Evolutionary conservation across 768 basidiomycete genomes (phyloP).

Genomic region (Trametes meyenii): DNA sequence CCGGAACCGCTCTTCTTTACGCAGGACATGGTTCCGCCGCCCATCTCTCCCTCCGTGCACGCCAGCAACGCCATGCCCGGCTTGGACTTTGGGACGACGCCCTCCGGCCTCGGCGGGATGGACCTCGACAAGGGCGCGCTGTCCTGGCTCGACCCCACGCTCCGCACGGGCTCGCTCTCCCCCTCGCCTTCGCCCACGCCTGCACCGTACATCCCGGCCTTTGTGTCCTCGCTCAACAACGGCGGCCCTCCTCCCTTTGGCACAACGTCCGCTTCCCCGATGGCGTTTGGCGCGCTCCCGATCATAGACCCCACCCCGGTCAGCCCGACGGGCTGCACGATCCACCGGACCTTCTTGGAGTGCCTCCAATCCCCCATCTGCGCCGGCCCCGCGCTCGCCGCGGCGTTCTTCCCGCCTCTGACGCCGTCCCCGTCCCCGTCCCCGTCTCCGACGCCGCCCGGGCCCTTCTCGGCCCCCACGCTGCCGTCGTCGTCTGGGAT

Average conservation of each 20-base stretch:
- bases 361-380: constrained; percentile 21
- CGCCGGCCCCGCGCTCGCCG: constrained; percentile 10
- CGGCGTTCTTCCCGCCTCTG: not conserved
- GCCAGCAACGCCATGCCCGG: not conserved
- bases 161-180: constrained; percentile 13
- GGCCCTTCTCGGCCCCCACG: not conserved
- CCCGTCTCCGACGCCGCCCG: not conserved
- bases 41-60: not conserved
- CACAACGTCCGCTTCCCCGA: not conserved
- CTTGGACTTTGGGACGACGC: not conserved
- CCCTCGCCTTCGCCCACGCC: constrained; percentile 7
- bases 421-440: not conserved
- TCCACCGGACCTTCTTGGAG: constrained; percentile 24
- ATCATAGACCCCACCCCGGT: not conserved
- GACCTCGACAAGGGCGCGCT: too few species aligned
- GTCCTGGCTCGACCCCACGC: constrained; percentile 21
- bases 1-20: constrained; percentile 8
- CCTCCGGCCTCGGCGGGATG: too few species aligned
- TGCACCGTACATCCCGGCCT: not conserved
- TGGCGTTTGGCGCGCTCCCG: not conserved
- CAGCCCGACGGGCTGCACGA: constrained; percentile 21
- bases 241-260: not conserved
- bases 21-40: constrained; percentile 5
- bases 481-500: not conserved
- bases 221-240: not conserved